phyloP scores from a whole-genome alignment of 768 basidiomycete genomes.

The Lactarius sp. region DNA sequence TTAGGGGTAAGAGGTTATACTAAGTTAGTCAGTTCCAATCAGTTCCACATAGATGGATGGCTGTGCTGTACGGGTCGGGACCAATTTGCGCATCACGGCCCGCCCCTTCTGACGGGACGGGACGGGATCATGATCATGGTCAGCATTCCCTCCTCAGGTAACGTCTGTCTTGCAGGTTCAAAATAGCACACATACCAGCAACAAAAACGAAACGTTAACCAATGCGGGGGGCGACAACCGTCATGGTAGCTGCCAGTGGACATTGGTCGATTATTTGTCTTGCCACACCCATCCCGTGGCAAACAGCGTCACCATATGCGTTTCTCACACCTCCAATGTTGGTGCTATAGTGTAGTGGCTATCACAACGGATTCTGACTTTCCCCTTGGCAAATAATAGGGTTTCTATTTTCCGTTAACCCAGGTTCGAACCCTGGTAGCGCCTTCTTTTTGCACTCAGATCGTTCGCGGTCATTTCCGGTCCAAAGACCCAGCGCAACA shows the following conservation, averaged over 20 bases:
- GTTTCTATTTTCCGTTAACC: slow-evolving; percentile 35
- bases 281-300: too few species aligned
- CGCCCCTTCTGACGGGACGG: neutral
- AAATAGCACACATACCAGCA: too few species aligned
- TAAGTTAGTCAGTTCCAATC: neutral
- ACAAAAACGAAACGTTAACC: too few species aligned
- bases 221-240: too few species aligned
- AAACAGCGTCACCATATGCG: neutral
- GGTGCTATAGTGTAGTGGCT: slow-evolving; percentile 40
- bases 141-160: too few species aligned
- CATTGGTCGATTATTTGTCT: too few species aligned
- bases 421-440: slow-evolving; percentile 46
- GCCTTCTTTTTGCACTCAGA: slow-evolving; percentile 29
- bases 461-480: too few species aligned
- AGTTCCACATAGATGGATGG: neutral
- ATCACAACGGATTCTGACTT: slow-evolving; percentile 42
- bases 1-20: neutral
- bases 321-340: neutral
- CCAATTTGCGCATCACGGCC: neutral
- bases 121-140: neutral
- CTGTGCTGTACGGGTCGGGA: neutral
- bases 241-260: too few species aligned
- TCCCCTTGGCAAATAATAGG: too few species aligned
- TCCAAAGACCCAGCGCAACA: too few species aligned
- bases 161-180: too few species aligned